phyloP scores from a whole-genome alignment of 331 rosid species.

The Phaseolus coccineus region DNA sequence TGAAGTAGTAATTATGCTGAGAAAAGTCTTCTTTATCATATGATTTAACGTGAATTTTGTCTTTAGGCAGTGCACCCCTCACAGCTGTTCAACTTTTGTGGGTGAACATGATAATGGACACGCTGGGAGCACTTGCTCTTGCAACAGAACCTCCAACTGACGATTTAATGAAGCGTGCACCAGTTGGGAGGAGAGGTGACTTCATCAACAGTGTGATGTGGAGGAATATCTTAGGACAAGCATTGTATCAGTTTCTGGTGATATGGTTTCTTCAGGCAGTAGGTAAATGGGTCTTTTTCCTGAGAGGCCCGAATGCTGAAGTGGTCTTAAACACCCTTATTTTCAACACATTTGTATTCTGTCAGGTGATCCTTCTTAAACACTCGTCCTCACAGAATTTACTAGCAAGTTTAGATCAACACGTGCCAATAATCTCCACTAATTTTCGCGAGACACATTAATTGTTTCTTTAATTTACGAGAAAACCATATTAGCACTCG shows the following conservation, averaged over 20 bases:
- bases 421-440: too few relatives aligned
- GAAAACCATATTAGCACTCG: too few relatives aligned
- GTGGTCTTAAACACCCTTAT: slow-evolving; percentile 81
- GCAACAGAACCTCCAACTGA: slow-evolving; percentile 98
- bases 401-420: too few relatives aligned
- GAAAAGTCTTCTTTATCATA: neutral
- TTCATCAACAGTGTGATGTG: slow-evolving; percentile 93
- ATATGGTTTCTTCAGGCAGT: slow-evolving; percentile 82
- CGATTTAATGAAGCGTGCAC: slow-evolving; percentile 85
- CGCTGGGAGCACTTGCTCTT: slow-evolving; percentile 95
- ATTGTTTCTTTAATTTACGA: too few relatives aligned
- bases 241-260: slow-evolving; percentile 75
- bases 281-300: slow-evolving; percentile 69
- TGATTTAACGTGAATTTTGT: slow-evolving; percentile 32
- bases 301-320: slow-evolving; percentile 68
- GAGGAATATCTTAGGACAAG: slow-evolving; percentile 93
- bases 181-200: slow-evolving; percentile 86
- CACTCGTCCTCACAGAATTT: neutral
- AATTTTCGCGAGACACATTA: too few relatives aligned
- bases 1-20: neutral
- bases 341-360: slow-evolving; percentile 92
- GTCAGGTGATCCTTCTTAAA: slow-evolving; percentile 66
- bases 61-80: slow-evolving; percentile 89
- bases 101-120: slow-evolving; percentile 99
- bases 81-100: slow-evolving; percentile 97